phyloP scores from a whole-genome alignment of 2,329 filamentous ascomycete genomes.

The Fusarium redolens region DNA sequence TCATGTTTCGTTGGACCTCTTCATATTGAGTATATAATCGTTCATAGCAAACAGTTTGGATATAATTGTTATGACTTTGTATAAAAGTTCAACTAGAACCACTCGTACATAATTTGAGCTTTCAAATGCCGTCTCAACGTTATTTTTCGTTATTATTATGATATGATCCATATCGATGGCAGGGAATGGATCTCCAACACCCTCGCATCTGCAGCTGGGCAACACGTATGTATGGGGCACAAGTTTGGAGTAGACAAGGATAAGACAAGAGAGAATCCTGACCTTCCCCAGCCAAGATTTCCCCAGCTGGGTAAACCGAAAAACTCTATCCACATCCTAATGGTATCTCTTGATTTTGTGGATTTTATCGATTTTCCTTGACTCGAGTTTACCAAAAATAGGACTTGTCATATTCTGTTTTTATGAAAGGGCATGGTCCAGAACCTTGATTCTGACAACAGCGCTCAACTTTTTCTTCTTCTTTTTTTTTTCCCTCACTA shows the following conservation, averaged over 20 bases:
- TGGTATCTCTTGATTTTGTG: conserved; percentile 2
- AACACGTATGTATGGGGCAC: conserved; percentile 8
- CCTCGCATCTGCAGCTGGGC: neutral
- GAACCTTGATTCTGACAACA: conserved; percentile 32
- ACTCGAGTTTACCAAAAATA: conserved; percentile 1
- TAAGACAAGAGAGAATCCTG: conserved; percentile 8
- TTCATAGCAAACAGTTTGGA: no score
- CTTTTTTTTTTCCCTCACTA: conserved; percentile 1
- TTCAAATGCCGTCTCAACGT: no score
- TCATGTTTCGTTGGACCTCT: neutral
- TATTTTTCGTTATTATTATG: neutral
- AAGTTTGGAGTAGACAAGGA: conserved; percentile 24
- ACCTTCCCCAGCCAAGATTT: conserved; percentile 15
- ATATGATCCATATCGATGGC: neutral
- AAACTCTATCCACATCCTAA: neutral
- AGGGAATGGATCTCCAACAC: conserved; percentile 1
- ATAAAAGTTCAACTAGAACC: neutral
- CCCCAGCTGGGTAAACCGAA: conserved; percentile 20
- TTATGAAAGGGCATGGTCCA: conserved; percentile 14
- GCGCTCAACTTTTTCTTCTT: neutral
- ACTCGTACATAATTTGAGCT: neutral
- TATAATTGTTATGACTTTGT: neutral
- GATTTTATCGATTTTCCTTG: neutral
- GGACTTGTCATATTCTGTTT: conserved; percentile 5
- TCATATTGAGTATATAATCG: neutral